Evolutionary conservation across 305 asterid genomes (phyloP).

Genomic region (Striga hermonthica): DNA sequence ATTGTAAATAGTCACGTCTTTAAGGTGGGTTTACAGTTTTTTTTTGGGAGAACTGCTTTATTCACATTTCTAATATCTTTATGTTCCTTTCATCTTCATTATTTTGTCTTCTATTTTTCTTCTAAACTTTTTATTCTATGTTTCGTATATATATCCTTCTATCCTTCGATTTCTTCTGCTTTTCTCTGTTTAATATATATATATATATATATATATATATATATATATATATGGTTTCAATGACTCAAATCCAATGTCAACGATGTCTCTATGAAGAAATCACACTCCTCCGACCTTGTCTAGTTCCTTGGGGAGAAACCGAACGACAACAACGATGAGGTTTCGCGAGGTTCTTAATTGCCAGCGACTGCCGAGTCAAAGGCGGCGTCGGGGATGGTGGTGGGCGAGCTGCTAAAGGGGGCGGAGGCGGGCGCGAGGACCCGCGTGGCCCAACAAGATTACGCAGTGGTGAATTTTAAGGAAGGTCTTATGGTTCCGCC

Average conservation of each 20-base stretch:
- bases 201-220: no score
- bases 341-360: constrained; percentile 35
- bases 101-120: no score
- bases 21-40: no score
- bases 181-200: no score
- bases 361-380: constrained; percentile 46
- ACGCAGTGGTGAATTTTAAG: constrained; percentile 55
- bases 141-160: no score
- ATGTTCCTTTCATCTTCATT: no score
- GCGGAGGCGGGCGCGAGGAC: constrained; percentile 63
- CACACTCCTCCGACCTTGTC: constrained; percentile 48
- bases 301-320: constrained; percentile 36
- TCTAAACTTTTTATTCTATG: no score
- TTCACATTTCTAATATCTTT: no score
- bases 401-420: constrained; percentile 48
- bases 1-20: no score
- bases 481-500: constrained; percentile 84
- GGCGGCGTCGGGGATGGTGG: constrained; percentile 53
- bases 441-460: constrained; percentile 47
- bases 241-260: constrained; percentile 80
- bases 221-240: no score
- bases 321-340: constrained; percentile 35
- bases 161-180: no score
- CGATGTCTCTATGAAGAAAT: constrained; percentile 62
- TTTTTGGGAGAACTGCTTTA: no score